phyloP scores from a whole-genome alignment of 2,329 filamentous ascomycete genomes.

The Fusarium vanettenii region DNA sequence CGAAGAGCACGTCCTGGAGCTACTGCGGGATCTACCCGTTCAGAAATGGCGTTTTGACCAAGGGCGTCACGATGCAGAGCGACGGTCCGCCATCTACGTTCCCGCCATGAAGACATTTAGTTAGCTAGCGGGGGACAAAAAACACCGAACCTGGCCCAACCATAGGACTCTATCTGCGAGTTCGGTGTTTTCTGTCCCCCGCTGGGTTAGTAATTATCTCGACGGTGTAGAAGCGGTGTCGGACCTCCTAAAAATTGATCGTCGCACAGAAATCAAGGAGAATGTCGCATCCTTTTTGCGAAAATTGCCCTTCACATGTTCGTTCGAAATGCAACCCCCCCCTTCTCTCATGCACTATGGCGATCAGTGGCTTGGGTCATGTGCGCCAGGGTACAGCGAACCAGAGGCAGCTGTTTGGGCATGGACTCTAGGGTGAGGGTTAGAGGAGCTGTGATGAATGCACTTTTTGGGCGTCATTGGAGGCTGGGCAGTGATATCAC shows the following conservation, averaged over 20 bases:
- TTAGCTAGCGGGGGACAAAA: too few species aligned
- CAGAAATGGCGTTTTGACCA: neutral
- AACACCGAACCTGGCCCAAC: too few species aligned
- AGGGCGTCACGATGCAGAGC: neutral
- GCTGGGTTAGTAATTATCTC: neutral
- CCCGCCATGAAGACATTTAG: neutral
- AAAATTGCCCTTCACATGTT: constrained; percentile 33
- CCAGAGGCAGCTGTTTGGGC: constrained; percentile 5
- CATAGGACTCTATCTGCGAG: too few species aligned
- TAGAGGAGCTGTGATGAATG: neutral
- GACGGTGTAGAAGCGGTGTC: constrained; percentile 3
- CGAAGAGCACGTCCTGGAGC: neutral
- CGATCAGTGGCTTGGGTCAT: constrained; percentile 37
- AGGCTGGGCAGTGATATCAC: neutral
- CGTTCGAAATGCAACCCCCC: constrained; percentile 11
- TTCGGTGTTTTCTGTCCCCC: too few species aligned
- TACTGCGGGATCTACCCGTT: neutral
- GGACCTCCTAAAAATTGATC: neutral
- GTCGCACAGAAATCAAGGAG: neutral
- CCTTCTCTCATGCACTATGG: constrained; percentile 19
- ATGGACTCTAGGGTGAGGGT: neutral
- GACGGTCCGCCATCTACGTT: neutral
- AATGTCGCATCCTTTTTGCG: constrained; percentile 16
- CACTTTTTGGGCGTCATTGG: neutral
- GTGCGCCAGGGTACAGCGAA: constrained; percentile 8